phyloP scores from a whole-genome alignment of 345 rosid species.

The Arabidopsis thaliana region DNA sequence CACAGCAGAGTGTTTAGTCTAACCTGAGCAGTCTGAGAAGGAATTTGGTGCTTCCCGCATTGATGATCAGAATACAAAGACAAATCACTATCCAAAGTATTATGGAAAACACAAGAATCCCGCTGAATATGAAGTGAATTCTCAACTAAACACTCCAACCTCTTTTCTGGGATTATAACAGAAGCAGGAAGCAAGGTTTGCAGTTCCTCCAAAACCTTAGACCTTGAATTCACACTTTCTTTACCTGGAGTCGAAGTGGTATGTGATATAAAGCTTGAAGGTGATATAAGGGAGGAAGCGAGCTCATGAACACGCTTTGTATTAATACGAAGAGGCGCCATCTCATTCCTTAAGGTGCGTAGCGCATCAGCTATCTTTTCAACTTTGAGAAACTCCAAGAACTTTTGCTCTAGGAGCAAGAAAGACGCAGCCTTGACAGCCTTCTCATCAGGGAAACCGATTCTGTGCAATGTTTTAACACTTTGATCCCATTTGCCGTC shows the following conservation, averaged over 20 bases:
- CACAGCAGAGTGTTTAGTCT: conserved; percentile 32
- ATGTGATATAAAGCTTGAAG: conserved; percentile 36
- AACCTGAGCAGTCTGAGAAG: conserved; percentile 74
- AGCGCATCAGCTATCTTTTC: conserved; percentile 59
- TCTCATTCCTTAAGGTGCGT: conserved; percentile 62
- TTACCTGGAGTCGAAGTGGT: conserved; percentile 42
- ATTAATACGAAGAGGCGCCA: conserved; percentile 64
- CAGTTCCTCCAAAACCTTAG: conserved; percentile 60
- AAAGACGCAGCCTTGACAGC: conserved; percentile 63
- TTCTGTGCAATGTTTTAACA: conserved; percentile 54
- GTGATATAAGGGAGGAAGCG: conserved; percentile 55
- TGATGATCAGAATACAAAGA: conserved; percentile 70
- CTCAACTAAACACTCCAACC: conserved; percentile 78
- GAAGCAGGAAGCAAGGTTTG: conserved; percentile 70
- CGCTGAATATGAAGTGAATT: conserved; percentile 63
- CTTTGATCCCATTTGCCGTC: conserved; percentile 77
- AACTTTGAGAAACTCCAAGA: conserved; percentile 55
- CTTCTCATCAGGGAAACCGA: conserved; percentile 61
- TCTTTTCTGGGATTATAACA: conserved; percentile 64
- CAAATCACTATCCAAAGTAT: conserved; percentile 60
- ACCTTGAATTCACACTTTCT: conserved; percentile 49
- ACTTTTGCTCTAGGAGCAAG: conserved; percentile 71
- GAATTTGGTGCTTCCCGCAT: conserved; percentile 70
- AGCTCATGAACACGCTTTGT: conserved; percentile 60
- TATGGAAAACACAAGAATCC: conserved; percentile 69